A percentile compares a stretch with the other conserved stretches of the same genome.
These are phyloP conservation scores for Rachicladosporium sp. DNA, from an alignment of 2,329 filamentous ascomycete species.

Conservation along the genomic window DNA sequence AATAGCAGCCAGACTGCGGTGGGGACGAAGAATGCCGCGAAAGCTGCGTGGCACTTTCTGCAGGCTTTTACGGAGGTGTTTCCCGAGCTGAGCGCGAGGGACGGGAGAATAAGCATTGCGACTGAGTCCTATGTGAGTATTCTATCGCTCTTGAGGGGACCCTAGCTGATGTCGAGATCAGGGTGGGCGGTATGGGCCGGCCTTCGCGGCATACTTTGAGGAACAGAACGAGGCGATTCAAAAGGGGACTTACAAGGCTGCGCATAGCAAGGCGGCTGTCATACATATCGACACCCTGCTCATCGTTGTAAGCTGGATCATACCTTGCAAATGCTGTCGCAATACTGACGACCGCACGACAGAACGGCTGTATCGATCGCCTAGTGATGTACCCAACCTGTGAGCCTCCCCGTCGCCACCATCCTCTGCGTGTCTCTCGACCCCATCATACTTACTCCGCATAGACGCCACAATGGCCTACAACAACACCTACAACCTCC, in stretches of 20 bases:
- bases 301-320: constrained; percentile 27
- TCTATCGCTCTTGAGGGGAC: too few species aligned
- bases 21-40: constrained; percentile 39
- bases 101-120: constrained; percentile 42
- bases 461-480: constrained; percentile 22
- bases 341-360: too few species aligned
- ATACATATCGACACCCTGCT: constrained; percentile 35
- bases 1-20: constrained; percentile 34
- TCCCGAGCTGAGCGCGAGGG: constrained; percentile 46
- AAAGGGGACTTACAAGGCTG: constrained; percentile 10
- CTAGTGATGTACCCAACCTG: constrained; percentile 30
- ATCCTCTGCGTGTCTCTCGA: too few species aligned
- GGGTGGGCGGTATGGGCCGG: constrained; percentile 43
- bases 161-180: neutral
- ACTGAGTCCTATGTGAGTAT: constrained; percentile 35
- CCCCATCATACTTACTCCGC: too few species aligned
- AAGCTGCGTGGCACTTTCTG: constrained; percentile 46
- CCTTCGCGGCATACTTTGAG: constrained; percentile 43
- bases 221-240: constrained; percentile 44
- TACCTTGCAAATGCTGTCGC: too few species aligned
- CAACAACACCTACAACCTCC: constrained; percentile 46
- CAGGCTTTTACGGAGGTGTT: constrained; percentile 53
- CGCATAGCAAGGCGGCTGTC: constrained; percentile 14
- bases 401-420: too few species aligned
- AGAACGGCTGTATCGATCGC: constrained; percentile 41